Percentiles rank a stretch among this genome's conserved stretches.
phyloP scores from a whole-genome alignment of 495 filamentous ascomycete genomes.

The Daldinia caldariorum region DNA sequence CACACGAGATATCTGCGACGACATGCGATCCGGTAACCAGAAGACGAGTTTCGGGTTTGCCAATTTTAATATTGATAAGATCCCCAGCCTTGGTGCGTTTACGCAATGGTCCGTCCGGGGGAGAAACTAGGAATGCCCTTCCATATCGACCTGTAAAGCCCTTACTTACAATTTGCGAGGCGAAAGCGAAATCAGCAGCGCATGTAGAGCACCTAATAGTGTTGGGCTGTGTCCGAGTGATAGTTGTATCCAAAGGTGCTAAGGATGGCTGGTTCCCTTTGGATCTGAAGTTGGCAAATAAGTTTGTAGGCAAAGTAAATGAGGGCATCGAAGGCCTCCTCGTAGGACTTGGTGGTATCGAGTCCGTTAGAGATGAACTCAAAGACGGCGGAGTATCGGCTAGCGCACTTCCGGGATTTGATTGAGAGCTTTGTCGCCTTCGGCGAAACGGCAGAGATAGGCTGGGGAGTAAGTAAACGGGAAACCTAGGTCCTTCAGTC shows the following conservation, averaged over 20 bases:
- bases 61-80: constrained; percentile 60
- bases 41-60: constrained; percentile 69
- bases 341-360: constrained; percentile 34
- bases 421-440: constrained; percentile 40
- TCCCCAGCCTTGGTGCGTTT: constrained; percentile 35
- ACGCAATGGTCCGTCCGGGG: constrained; percentile 50
- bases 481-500: constrained; percentile 45
- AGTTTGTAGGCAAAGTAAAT: constrained; percentile 31
- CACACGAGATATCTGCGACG: constrained; percentile 65
- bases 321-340: constrained; percentile 28
- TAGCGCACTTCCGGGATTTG: constrained; percentile 6
- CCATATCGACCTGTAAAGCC: constrained; percentile 95
- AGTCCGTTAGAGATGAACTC: constrained; percentile 48
- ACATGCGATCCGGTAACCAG: constrained; percentile 82
- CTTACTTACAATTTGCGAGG: constrained; percentile 85
- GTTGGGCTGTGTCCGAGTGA: constrained; percentile 52
- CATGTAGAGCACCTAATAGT: constrained; percentile 79
- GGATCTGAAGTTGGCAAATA: constrained; percentile 25
- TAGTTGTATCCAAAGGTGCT: constrained; percentile 19
- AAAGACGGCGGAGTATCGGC: constrained; percentile 44
- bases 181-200: constrained; percentile 76
- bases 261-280: constrained; percentile 20
- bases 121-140: constrained; percentile 85
- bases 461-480: constrained; percentile 61
- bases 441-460: constrained; percentile 57